These are phyloP conservation scores for Striga asiatica DNA, from an alignment of 257 asterid species.

Conservation along the genomic window DNA sequence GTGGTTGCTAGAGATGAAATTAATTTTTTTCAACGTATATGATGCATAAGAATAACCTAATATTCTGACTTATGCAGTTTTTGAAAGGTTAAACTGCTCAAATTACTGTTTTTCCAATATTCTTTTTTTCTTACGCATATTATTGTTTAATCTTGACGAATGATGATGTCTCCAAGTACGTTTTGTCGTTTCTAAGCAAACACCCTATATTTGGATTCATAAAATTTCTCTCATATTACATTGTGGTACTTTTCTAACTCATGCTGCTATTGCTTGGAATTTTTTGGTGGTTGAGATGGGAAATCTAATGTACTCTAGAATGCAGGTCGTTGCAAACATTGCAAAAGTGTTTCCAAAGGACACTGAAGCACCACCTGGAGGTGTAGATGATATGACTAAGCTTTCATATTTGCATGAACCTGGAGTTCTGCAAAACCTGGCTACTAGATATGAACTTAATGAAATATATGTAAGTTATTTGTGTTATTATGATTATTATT, in stretches of 20 bases:
- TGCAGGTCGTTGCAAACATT: constrained; percentile 68
- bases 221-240: constrained; percentile 1
- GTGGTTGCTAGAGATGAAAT: constrained; percentile 29
- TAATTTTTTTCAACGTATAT: neutral
- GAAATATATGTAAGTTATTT: constrained; percentile 77
- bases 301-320: constrained; percentile 14
- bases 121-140: neutral
- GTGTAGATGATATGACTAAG: constrained; percentile 99
- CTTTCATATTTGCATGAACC: constrained; percentile 99
- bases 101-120: constrained; percentile 7
- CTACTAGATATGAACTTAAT: constrained; percentile 91
- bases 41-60: constrained; percentile 11
- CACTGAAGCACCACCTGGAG: constrained; percentile 95
- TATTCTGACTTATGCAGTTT: constrained; percentile 2
- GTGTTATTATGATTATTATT: constrained; percentile 3
- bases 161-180: constrained; percentile 5
- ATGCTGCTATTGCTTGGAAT: neutral
- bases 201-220: neutral
- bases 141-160: neutral
- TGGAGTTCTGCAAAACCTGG: constrained; percentile 92
- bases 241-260: neutral
- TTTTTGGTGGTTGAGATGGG: constrained; percentile 10
- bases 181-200: neutral
- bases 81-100: constrained; percentile 5
- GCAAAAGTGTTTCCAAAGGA: constrained; percentile 86